Evolutionary conservation across 352 stramenopile genomes (phyloP), one percentile per base, ranked within the genome.

Genomic region (Globisporangium lucens): DNA sequence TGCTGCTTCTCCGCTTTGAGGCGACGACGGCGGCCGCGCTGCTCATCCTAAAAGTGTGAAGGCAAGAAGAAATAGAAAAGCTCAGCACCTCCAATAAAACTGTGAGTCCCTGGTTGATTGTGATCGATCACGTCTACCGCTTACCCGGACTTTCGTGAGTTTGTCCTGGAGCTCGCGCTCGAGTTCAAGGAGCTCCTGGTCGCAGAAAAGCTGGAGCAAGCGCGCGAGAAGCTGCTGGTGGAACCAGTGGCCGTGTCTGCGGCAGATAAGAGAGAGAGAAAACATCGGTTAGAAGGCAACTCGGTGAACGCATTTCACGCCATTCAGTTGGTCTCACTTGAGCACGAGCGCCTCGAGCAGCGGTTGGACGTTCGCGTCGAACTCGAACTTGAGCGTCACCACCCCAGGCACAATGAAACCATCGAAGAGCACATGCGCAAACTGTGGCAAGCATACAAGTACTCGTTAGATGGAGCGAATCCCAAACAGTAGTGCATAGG

Each of bases 231-330:
- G 73, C 46, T 78, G 77, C n/a, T 82, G 67, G 72, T 89, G 81
- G 70, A 89, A 77, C 81, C 79, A 91, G 66, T 87, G 78, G 5
- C 83, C 79, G 29, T 91, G 75, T 57, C 83, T 91, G 27, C 3
- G 6, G 24, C 3, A 27, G 29, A 15, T 33, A 6, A 13, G 47
- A 30, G 27, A 30, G 27, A 36, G 33, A 36, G 33, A 7, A 36
- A 7, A 9, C 7, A 36, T 36, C 7, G 33, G 7, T 36, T 36
- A 36, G 33, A 56, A 13, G 49, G 9, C 9, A 17, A 8, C 8
- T 17, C 8, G 22, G 22, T 33, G 49, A 56, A 7, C 49, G 12
- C 35, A 2, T 27, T 27, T 8, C 5, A 6, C 10, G 22, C 20
- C 30, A 20, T 17, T n/a, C 10, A 22, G n/a, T 17, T 67, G 12